Conservation (phyloP, 768 basidiomycete species). For the Tylopilus subfusipes region DNA sequence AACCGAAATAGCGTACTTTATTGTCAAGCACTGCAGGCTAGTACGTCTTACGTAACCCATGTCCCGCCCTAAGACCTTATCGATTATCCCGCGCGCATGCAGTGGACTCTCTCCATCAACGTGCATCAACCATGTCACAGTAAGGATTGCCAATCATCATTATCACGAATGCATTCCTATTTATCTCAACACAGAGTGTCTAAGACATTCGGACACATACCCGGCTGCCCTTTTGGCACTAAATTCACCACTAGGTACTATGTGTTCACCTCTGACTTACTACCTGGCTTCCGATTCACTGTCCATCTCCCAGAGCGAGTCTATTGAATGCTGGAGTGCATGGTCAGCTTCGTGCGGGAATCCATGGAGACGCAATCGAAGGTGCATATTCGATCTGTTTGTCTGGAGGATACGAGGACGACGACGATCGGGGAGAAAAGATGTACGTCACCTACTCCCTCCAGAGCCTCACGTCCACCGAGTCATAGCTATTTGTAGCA, state of each 20-base stretch:
- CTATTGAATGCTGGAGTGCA: slow-evolving; percentile 33
- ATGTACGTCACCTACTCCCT: slow-evolving; percentile 29
- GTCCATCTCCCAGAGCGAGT: slow-evolving; percentile 8
- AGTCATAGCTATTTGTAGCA: slow-evolving; percentile 21
- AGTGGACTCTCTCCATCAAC: not conserved
- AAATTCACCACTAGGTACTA: slow-evolving; percentile 21
- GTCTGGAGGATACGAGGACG: slow-evolving; percentile 42
- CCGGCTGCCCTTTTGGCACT: slow-evolving; percentile 16
- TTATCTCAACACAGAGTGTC: slow-evolving; percentile 6
- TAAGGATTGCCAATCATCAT: not conserved
- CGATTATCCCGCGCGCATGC: too few species aligned
- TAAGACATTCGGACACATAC: slow-evolving; percentile 30
- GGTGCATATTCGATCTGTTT: slow-evolving; percentile 42
- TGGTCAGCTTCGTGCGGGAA: slow-evolving; percentile 33
- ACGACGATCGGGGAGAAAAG: slow-evolving; percentile 34
- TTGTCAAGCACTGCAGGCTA: too few species aligned
- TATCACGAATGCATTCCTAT: not conserved
- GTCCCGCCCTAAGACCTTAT: too few species aligned
- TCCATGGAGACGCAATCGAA: slow-evolving; percentile 32
- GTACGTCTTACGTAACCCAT: too few species aligned
- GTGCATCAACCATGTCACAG: not conserved
- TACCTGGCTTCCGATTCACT: not conserved
- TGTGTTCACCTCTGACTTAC: not conserved
- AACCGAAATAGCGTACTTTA: too few species aligned
- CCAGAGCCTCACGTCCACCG: not conserved